Percentiles rank a stretch among this genome's conserved stretches.
These are phyloP conservation scores for Neurospora crassa DNA, from an alignment of 2,329 filamentous ascomycete species.

Conservation along the genomic window DNA sequence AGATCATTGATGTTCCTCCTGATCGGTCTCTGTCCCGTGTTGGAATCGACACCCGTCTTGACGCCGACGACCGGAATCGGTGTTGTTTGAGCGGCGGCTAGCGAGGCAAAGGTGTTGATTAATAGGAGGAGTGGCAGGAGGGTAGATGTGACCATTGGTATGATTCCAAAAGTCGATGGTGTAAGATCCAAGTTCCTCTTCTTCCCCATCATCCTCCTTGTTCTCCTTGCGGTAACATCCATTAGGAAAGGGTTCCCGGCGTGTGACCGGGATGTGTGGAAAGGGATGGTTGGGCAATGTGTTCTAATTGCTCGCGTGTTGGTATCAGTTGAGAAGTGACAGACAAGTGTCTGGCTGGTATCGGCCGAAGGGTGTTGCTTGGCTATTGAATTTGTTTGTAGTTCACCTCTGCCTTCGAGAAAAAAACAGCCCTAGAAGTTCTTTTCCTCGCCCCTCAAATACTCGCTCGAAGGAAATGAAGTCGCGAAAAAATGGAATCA, in stretches of 20 bases:
- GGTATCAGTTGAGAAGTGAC: not conserved
- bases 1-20: constrained; percentile 40
- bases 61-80: constrained; percentile 28
- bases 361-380: not conserved
- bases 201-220: not conserved
- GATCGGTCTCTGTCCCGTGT: constrained; percentile 31
- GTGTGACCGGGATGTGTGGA: not conserved
- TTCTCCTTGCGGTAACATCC: not conserved
- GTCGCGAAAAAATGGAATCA: not conserved
- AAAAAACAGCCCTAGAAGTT: not conserved
- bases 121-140: not conserved
- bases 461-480: not conserved
- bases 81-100: constrained; percentile 7
- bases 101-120: constrained; percentile 5
- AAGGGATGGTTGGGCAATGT: not conserved
- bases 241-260: not conserved
- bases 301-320: not conserved
- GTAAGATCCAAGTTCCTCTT: not conserved
- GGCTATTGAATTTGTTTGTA: not conserved
- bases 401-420: constrained; percentile 1
- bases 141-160: not conserved
- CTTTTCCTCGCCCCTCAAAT: not conserved
- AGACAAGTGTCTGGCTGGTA: not conserved
- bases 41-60: constrained; percentile 24
- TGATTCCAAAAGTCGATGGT: not conserved